These are phyloP conservation scores for Magnolia changhungtana DNA, from an alignment of 164 flowering plant species.

Conservation along the genomic window DNA sequence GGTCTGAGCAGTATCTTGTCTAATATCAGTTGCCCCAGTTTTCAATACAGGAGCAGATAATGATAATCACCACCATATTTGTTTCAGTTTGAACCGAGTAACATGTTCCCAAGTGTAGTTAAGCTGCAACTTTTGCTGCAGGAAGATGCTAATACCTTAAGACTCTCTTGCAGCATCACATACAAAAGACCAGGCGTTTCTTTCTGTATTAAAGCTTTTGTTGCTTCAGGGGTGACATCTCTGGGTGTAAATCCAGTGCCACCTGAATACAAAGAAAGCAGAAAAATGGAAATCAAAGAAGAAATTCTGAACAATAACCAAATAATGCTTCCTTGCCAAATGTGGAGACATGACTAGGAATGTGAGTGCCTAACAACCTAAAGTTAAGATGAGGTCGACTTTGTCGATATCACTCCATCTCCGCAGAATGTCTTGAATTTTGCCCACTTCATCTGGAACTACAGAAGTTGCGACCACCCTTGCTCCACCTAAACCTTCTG, in stretches of 20 bases:
- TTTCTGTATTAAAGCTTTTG: constrained; percentile 78
- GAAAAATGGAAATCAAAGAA: neutral
- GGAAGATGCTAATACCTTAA: constrained; percentile 54
- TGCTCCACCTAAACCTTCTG: constrained; percentile 87
- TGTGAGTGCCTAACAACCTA: constrained; percentile 41
- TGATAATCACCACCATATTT: no score
- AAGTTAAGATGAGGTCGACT: constrained; percentile 84
- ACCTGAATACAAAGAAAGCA: constrained; percentile 35
- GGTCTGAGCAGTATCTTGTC: no score
- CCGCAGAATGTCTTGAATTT: constrained; percentile 55
- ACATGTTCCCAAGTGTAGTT: no score
- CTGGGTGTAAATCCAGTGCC: constrained; percentile 94
- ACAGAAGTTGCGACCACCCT: constrained; percentile 67
- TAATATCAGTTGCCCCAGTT: no score
- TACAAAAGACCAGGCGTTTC: constrained; percentile 90
- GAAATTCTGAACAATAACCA: neutral
- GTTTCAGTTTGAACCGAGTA: no score
- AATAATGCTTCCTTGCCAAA: neutral
- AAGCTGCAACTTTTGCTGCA: neutral
- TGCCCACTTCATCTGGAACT: constrained; percentile 74
- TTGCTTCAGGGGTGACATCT: constrained; percentile 97
- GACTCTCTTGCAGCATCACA: constrained; percentile 94
- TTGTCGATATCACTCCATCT: constrained; percentile 82
- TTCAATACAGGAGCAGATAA: no score
- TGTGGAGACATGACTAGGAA: neutral